These are phyloP conservation scores for Starmerella riodocensis DNA, from an alignment of 805 yeast species.

Conservation along the genomic window DNA sequence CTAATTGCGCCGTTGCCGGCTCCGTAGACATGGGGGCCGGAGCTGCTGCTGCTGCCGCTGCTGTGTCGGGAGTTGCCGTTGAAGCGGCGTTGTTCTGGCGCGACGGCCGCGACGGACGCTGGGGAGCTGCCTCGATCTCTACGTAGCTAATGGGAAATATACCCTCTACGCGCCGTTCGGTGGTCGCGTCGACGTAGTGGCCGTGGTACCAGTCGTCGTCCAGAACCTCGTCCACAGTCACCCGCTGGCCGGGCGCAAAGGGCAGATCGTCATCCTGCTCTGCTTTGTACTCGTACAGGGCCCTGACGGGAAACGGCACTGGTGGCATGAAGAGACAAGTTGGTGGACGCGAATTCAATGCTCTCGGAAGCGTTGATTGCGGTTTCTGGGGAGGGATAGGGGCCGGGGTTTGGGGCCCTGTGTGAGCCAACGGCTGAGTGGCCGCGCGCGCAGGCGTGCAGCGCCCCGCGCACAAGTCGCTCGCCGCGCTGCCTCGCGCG, in stretches of 20 bases:
- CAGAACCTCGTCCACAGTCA: constrained; percentile 64
- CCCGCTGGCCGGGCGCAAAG: constrained; percentile 52
- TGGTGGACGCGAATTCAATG: too few relatives aligned
- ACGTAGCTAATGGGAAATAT: constrained; percentile 85
- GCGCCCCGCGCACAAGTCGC: too few relatives aligned
- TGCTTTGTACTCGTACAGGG: constrained; percentile 52
- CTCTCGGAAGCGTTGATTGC: too few relatives aligned
- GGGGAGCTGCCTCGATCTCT: constrained; percentile 24
- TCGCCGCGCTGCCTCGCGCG: too few relatives aligned
- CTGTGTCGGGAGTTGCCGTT: background rate
- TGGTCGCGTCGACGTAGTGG: constrained; percentile 35
- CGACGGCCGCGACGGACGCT: constrained; percentile 11
- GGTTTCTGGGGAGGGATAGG: too few relatives aligned
- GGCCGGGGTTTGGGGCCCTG: too few relatives aligned
- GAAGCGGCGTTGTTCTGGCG: background rate
- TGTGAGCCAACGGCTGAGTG: too few relatives aligned
- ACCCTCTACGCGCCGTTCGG: constrained; percentile 39
- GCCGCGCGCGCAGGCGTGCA: too few relatives aligned
- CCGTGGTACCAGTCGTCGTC: constrained; percentile 92
- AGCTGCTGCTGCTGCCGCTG: background rate
- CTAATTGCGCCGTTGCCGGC: too few relatives aligned
- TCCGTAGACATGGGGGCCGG: constrained; percentile 6
- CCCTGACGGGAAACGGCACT: constrained; percentile 52
- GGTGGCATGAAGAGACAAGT: too few relatives aligned
- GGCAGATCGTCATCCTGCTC: constrained; percentile 75